Conservation (phyloP, 2,329 filamentous ascomycete species). For the Hirsutella rhossiliensis region DNA sequence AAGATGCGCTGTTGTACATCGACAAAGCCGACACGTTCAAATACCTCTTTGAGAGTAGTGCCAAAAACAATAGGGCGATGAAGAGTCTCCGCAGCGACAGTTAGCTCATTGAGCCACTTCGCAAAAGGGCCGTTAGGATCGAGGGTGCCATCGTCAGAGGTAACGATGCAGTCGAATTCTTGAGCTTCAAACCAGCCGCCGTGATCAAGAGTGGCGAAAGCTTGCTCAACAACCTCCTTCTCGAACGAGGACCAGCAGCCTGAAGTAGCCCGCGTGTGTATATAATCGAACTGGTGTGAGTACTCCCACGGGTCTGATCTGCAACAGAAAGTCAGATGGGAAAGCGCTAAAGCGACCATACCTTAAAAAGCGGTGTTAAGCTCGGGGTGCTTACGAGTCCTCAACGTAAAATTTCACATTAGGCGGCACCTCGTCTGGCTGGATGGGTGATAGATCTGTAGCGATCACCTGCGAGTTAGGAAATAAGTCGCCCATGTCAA, state of each 20-base stretch:
- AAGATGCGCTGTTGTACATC: constrained; percentile 39
- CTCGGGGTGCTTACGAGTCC: constrained; percentile 43
- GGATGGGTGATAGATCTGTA: constrained; percentile 32
- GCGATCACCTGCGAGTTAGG: constrained; percentile 27
- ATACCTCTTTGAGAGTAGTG: constrained; percentile 21
- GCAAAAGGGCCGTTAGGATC: not conserved
- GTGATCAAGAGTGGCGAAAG: constrained; percentile 15
- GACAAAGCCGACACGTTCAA: constrained; percentile 39
- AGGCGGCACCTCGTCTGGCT: constrained; percentile 37
- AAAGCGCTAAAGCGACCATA: constrained; percentile 30
- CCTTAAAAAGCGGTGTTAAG: constrained; percentile 40
- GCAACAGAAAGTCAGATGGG: constrained; percentile 14
- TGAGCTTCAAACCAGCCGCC: constrained; percentile 42
- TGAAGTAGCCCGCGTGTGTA: not conserved
- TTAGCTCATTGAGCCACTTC: constrained; percentile 27
- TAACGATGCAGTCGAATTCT: constrained; percentile 22
- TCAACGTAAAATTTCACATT: constrained; percentile 53
- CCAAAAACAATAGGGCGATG: constrained; percentile 25
- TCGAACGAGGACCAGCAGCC: not conserved
- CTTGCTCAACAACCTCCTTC: constrained; percentile 12
- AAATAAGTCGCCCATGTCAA: constrained; percentile 32
- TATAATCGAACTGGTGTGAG: not conserved
- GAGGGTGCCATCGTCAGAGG: not conserved
- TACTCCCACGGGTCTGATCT: not conserved
- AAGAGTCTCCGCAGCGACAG: constrained; percentile 22